Conservation (phyloP, 306 rosid species). For the Rosa rugosa region DNA sequence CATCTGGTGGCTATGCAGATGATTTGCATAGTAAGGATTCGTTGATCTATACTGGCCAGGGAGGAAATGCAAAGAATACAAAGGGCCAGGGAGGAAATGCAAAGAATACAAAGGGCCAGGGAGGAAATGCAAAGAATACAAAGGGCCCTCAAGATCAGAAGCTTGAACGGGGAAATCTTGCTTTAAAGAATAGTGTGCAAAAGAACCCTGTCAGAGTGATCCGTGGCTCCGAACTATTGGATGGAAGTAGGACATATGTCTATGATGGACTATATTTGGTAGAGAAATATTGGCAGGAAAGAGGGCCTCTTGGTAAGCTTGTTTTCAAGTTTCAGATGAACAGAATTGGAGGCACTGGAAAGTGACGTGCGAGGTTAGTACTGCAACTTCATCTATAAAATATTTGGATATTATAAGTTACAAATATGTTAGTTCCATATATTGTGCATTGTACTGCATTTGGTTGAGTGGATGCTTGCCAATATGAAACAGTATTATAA, state of each 20-base stretch:
- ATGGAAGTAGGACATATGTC: slow-evolving; percentile 62
- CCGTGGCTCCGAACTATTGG: slow-evolving; percentile 60
- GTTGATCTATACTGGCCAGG: slow-evolving; percentile 76
- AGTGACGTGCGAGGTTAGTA: not conserved
- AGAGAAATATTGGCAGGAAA: slow-evolving; percentile 17
- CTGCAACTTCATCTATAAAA: not conserved
- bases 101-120: slow-evolving; percentile 66
- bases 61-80: slow-evolving; percentile 61
- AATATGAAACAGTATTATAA: not conserved
- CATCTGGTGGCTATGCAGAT: slow-evolving; percentile 78
- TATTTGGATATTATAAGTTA: not conserved
- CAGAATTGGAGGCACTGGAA: slow-evolving; percentile 34
- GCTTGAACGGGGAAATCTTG: slow-evolving; percentile 87
- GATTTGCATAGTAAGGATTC: slow-evolving; percentile 65
- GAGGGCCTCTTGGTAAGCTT: slow-evolving; percentile 24
- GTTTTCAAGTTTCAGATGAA: slow-evolving; percentile 8
- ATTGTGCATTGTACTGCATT: not conserved
- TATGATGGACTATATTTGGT: slow-evolving; percentile 79
- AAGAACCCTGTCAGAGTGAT: slow-evolving; percentile 80
- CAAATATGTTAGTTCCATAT: not conserved
- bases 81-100: too few relatives aligned
- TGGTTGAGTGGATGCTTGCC: not conserved
- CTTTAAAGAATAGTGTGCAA: slow-evolving; percentile 66
- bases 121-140: slow-evolving; percentile 61
- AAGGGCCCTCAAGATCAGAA: slow-evolving; percentile 86